A percentile compares a stretch with the other conserved stretches of the same genome.
These are phyloP conservation scores for Skeletonema menzelii DNA, from an alignment of 108 stramenopile genomes.

Conservation along the genomic window DNA sequence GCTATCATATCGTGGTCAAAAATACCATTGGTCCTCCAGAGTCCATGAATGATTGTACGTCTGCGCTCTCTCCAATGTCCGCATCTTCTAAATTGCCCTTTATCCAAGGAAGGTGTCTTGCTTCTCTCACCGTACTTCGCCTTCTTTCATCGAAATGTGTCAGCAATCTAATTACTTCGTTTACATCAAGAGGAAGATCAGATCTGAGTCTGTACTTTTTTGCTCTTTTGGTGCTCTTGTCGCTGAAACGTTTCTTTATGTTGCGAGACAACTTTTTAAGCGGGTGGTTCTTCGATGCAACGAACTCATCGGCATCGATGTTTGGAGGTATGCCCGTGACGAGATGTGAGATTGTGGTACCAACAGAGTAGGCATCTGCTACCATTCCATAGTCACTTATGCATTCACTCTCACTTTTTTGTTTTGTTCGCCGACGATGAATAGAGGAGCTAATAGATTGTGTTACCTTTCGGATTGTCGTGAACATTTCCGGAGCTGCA, in stretches of 20 bases:
- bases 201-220: constrained; percentile 22
- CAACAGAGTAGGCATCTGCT: constrained; percentile 83
- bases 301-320: constrained; percentile 65
- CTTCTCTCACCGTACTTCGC: constrained; percentile 36
- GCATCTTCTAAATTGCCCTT: not conserved
- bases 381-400: constrained; percentile 89
- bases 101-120: constrained; percentile 19
- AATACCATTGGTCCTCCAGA: constrained; percentile 32
- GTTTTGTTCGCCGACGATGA: constrained; percentile 39
- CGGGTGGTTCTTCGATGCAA: constrained; percentile 36
- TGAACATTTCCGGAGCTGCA: constrained; percentile 80
- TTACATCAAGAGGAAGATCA: constrained; percentile 33
- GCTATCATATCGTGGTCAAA: too few species aligned
- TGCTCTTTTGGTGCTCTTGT: constrained; percentile 15
- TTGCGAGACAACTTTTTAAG: constrained; percentile 25
- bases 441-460: constrained; percentile 10
- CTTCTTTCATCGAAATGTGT: constrained; percentile 21
- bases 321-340: constrained; percentile 84
- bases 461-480: constrained; percentile 7
- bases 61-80: not conserved
- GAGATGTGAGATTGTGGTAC: constrained; percentile 76
- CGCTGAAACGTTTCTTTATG: constrained; percentile 11
- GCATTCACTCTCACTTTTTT: constrained; percentile 68
- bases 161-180: constrained; percentile 20
- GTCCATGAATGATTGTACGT: not conserved